phyloP scores from a whole-genome alignment of 2,329 filamentous ascomycete genomes.

The Boeremia lycopersici region DNA sequence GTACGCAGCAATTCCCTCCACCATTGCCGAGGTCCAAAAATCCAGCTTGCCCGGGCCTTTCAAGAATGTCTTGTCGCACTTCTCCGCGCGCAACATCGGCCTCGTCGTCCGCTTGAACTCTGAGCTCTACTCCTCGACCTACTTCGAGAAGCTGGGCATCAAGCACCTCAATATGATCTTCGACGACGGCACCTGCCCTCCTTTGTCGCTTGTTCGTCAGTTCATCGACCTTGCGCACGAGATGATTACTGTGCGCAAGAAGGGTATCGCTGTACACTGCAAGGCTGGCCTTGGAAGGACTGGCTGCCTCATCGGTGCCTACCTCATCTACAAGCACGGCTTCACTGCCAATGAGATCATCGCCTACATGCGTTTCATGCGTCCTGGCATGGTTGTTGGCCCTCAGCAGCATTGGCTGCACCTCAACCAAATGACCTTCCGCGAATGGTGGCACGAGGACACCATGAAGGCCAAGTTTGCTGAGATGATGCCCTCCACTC shows the following conservation, averaged over 20 bases:
- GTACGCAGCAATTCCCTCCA: constrained; percentile 76
- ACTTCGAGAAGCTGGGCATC: constrained; percentile 94
- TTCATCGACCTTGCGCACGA: constrained; percentile 96
- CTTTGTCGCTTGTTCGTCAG: constrained; percentile 84
- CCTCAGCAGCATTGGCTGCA: constrained; percentile 99
- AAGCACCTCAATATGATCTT: constrained; percentile 99
- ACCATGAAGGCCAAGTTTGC: constrained; percentile 81
- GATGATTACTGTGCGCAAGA: constrained; percentile 88
- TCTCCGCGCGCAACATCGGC: constrained; percentile 84
- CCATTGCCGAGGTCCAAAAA: constrained; percentile 72
- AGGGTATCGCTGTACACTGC: constrained; percentile 96
- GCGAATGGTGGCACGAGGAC: constrained; percentile 94
- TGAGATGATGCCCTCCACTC: constrained; percentile 62
- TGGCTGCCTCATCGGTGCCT: constrained; percentile 94
- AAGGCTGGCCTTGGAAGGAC: constrained; percentile 96
- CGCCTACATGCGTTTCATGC: constrained; percentile 98
- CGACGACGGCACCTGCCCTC: constrained; percentile 94
- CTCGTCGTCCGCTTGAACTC: constrained; percentile 96
- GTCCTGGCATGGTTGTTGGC: constrained; percentile 97
- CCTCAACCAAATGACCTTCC: constrained; percentile 93
- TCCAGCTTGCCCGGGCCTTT: constrained; percentile 81
- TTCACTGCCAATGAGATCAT: constrained; percentile 98
- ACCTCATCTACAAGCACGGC: constrained; percentile 94
- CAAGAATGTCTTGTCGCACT: constrained; percentile 94
- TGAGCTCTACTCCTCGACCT: constrained; percentile 93